Evolutionary conservation across 768 basidiomycete genomes (phyloP).

Genomic region (Saitozyma sp.): DNA sequence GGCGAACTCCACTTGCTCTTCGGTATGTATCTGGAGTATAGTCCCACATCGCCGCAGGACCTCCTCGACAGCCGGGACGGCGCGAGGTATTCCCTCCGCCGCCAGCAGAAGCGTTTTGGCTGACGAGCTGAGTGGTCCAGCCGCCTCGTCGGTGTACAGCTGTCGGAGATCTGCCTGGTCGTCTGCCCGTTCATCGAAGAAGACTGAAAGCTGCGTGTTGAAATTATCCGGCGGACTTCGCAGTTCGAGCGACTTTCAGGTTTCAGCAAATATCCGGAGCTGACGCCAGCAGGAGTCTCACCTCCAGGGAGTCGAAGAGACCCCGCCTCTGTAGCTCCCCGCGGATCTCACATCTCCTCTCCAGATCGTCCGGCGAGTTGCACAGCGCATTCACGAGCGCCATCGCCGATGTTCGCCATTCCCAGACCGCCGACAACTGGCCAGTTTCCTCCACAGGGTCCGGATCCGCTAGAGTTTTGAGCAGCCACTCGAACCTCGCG

Average conservation of each 20-base stretch:
- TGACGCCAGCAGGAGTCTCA: slow-evolving; percentile 55
- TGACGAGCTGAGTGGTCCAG: slow-evolving; percentile 8
- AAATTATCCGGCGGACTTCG: slow-evolving; percentile 72
- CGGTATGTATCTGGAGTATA: too few species aligned
- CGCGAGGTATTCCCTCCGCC: too few species aligned
- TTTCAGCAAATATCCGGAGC: neutral
- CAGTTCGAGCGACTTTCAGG: slow-evolving; percentile 67
- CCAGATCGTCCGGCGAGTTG: slow-evolving; percentile 71
- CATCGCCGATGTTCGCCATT: slow-evolving; percentile 73
- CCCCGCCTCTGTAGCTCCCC: slow-evolving; percentile 82
- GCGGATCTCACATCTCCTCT: slow-evolving; percentile 73
- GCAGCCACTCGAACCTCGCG: slow-evolving; percentile 76
- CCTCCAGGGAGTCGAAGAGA: slow-evolving; percentile 77
- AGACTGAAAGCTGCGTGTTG: slow-evolving; percentile 76
- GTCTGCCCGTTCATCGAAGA: slow-evolving; percentile 84
- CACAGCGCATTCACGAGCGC: slow-evolving; percentile 75
- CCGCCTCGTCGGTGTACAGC: slow-evolving; percentile 51
- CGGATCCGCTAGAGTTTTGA: slow-evolving; percentile 58
- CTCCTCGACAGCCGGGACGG: too few species aligned
- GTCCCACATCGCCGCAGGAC: too few species aligned
- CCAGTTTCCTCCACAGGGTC: slow-evolving; percentile 1
- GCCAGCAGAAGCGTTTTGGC: neutral
- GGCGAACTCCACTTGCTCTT: too few species aligned
- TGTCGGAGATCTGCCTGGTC: slow-evolving; percentile 80
- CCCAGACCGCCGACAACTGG: slow-evolving; percentile 64